phyloP scores from a whole-genome alignment of 1,284 basidiomycete species.

The Ustilago xerochloae region DNA sequence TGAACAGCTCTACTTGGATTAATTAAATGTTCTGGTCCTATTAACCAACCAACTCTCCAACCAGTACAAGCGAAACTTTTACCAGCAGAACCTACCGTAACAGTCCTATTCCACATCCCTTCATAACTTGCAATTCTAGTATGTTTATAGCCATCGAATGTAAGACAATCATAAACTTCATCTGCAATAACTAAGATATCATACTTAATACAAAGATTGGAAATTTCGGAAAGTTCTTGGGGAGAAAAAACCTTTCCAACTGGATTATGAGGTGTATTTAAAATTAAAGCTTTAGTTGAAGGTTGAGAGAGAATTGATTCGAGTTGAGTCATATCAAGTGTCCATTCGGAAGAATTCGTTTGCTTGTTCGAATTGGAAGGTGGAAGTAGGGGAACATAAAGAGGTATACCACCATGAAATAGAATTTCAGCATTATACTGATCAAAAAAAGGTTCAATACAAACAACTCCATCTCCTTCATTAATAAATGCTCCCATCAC shows the following conservation, averaged over 20 bases:
- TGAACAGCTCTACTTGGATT: constrained; percentile 86
- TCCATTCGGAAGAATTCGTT: constrained; percentile 68
- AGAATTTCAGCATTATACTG: constrained; percentile 78
- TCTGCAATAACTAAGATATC: constrained; percentile 93
- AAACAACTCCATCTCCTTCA: constrained; percentile 88
- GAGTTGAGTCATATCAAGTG: constrained; percentile 74
- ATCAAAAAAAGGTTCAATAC: constrained; percentile 95
- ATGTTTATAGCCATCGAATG: constrained; percentile 88
- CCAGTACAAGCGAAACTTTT: constrained; percentile 95
- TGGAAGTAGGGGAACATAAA: constrained; percentile 94
- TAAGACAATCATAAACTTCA: constrained; percentile 92
- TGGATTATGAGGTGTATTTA: constrained; percentile 80
- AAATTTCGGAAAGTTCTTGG: constrained; percentile 84
- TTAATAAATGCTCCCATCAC: constrained; percentile 56
- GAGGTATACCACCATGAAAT: constrained; percentile 78
- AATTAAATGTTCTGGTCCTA: constrained; percentile 86
- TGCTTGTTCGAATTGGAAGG: constrained; percentile 69
- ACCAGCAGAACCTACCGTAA: constrained; percentile 83
- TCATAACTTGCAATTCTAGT: constrained; percentile 81
- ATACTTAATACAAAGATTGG: constrained; percentile 86
- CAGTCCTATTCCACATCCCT: constrained; percentile 95
- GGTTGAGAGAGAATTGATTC: constrained; percentile 79
- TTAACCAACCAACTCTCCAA: constrained; percentile 96
- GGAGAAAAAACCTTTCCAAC: constrained; percentile 84
- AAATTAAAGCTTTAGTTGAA: constrained; percentile 76